Base-by-base conservation (phyloP, 345 rosid genomes). In the Euphorbia peplus region DNA sequence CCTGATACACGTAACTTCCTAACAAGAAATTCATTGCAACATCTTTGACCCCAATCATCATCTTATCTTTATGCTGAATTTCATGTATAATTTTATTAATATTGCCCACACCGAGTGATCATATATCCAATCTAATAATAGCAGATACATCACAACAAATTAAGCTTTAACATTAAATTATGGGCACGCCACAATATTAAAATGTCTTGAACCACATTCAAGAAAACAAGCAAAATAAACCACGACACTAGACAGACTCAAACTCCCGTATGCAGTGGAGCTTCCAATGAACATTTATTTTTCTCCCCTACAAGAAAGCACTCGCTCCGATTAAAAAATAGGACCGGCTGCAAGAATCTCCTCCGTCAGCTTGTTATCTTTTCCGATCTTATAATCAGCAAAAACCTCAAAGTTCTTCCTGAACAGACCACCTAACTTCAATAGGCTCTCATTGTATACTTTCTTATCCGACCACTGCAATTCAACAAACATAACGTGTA, bases 341-440 rank as follows among this genome's bases (percentile, higher is more conserved):
- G 97, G 96, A 76, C 97, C 96, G 68, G 97, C 97, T 0, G 97
- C 89, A 18, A 85, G 86, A 75, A 93, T 93, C 87, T 91, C 92
- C 71, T 85, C 90, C 0, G 95, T 84, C 64, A 93, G 88, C 68
- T 82, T 82, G 81, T 60, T 84, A 76, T 87, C 90, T 68, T 85
- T 73, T 47, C 98, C 98, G 25, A 91, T 89, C 83, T 87, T 87
- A 75, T 87, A 80, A 69, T 67, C 74, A 0, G 96, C 81, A 81
- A 93, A 93, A 13, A 82, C 86, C 80, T 76, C 90, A 3, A 93
- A 93, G 70, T 91, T 93, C 66, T 81, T 93, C 90, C 75, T 91
- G 82, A 93, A 91, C 65, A 93, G 74, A 9, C 91, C 91, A 65
- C 82, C 96, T 76, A 93, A 77, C 81, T 91, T 93, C 90, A 88